Conservation (phyloP, 2,329 filamentous ascomycete species). For the Cercospora sp. region DNA sequence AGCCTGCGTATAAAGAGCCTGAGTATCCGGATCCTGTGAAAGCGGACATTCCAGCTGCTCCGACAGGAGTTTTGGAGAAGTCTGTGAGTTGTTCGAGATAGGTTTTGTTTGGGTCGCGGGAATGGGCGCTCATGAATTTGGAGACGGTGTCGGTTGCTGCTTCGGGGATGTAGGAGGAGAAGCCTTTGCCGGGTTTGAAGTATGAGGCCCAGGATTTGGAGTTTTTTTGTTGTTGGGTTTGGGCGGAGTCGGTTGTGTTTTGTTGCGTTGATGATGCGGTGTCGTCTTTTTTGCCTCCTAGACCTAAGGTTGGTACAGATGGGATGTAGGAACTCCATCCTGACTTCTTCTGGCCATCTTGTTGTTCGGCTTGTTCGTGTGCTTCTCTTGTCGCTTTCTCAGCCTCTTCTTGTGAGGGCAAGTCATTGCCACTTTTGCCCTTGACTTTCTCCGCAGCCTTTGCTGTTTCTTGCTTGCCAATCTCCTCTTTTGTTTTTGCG, state of each 20-base stretch:
- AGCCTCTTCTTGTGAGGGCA: constrained; percentile 40
- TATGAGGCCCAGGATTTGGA: constrained; percentile 50
- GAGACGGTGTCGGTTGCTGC: constrained; percentile 43
- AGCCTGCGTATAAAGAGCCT: constrained; percentile 51
- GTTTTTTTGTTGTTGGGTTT: constrained; percentile 39
- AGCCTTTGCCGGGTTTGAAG: constrained; percentile 50
- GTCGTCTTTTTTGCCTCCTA: constrained; percentile 28
- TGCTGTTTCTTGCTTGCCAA: constrained; percentile 25
- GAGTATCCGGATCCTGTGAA: constrained; percentile 51
- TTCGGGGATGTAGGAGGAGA: constrained; percentile 51
- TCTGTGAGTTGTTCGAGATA: constrained; percentile 53
- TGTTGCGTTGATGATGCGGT: constrained; percentile 15
- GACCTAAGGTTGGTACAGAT: constrained; percentile 22
- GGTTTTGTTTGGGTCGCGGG: constrained; percentile 50
- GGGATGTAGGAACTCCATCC: constrained; percentile 39
- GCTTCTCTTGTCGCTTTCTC: constrained; percentile 34
- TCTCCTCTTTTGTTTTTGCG: constrained; percentile 25
- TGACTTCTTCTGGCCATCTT: constrained; percentile 30
- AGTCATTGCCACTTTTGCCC: constrained; percentile 29
- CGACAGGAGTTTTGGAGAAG: constrained; percentile 54
- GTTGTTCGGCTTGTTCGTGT: constrained; percentile 23
- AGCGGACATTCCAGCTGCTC: constrained; percentile 48
- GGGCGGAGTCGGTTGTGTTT: constrained; percentile 25
- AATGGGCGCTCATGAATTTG: constrained; percentile 48
- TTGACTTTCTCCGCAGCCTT: constrained; percentile 30